Conservation (phyloP, 225 moss, liverwort and hornwort species). For the Anthoceros angustus region DNA sequence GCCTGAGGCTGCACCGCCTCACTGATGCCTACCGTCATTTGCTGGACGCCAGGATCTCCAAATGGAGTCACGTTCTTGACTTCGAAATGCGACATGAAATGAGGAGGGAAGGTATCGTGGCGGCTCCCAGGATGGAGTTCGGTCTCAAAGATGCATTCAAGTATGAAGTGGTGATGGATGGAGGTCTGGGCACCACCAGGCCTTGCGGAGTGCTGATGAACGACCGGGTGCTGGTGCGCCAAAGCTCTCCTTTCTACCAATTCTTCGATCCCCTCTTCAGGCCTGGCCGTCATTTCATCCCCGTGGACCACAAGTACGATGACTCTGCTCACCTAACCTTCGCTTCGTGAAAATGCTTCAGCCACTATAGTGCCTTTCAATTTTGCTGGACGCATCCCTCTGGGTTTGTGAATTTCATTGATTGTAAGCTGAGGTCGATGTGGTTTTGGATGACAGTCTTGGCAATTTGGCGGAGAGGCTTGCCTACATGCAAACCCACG, state of each 20-base stretch:
- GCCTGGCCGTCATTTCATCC: background rate
- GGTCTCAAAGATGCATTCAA: background rate
- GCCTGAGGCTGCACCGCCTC: background rate
- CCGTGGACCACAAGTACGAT: background rate
- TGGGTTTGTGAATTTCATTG: background rate
- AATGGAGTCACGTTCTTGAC: background rate
- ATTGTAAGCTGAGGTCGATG: background rate
- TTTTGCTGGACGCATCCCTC: background rate
- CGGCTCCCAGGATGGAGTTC: background rate
- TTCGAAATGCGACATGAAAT: background rate
- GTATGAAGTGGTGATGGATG: background rate
- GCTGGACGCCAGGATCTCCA: background rate
- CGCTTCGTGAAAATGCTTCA: background rate
- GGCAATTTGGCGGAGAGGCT: too few species aligned
- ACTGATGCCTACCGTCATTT: background rate
- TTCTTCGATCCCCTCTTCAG: constrained; percentile 2
- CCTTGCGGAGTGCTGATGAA: background rate
- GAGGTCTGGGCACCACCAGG: background rate
- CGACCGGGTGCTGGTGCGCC: background rate
- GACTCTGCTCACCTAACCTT: too few species aligned
- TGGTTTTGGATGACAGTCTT: background rate
- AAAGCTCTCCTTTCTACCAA: background rate
- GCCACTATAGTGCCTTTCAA: background rate
- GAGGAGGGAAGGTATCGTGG: background rate
- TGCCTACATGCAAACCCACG: too few species aligned